Conservation (phyloP, 1,284 basidiomycete species). For the Dichomitus squalens region DNA sequence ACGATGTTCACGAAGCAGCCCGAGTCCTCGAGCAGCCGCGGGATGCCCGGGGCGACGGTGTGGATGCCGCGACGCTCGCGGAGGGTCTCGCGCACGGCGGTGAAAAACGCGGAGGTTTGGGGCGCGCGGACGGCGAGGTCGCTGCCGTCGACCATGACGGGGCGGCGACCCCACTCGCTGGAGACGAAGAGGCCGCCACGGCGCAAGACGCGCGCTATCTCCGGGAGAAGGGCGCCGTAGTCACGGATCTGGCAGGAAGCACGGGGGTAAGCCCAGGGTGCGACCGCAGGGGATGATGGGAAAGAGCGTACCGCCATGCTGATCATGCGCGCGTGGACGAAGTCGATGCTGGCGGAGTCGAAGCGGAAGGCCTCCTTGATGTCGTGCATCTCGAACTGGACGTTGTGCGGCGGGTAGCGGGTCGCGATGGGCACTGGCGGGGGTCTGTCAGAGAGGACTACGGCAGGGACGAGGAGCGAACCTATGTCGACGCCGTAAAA, state of each 20-base stretch:
- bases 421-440: slow-evolving; percentile 66
- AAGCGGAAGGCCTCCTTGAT: slow-evolving; percentile 53
- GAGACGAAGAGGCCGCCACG: slow-evolving; percentile 67
- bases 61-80: slow-evolving; percentile 37
- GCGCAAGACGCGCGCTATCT: slow-evolving; percentile 61
- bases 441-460: slow-evolving; percentile 1
- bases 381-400: slow-evolving; percentile 65
- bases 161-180: slow-evolving; percentile 54
- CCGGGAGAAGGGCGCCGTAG: slow-evolving; percentile 52
- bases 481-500: slow-evolving; percentile 76
- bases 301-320: slow-evolving; percentile 53
- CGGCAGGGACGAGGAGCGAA: slow-evolving; percentile 31
- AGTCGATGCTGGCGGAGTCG: slow-evolving; percentile 52
- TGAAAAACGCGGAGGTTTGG: slow-evolving; percentile 40
- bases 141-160: slow-evolving; percentile 39
- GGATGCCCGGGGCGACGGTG: slow-evolving; percentile 38
- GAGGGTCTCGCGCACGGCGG: slow-evolving; percentile 42
- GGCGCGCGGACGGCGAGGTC: slow-evolving; percentile 33
- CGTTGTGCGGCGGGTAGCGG: slow-evolving; percentile 57
- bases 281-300: neutral
- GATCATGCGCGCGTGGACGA: slow-evolving; percentile 63
- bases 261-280: neutral
- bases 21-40: slow-evolving; percentile 36
- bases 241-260: slow-evolving; percentile 46
- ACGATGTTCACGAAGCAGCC: slow-evolving; percentile 44